Evolutionary conservation across 1,284 basidiomycete species (phyloP), one percentile per base, ranked within the genome.

Genomic region (Abortiporus biennis): DNA sequence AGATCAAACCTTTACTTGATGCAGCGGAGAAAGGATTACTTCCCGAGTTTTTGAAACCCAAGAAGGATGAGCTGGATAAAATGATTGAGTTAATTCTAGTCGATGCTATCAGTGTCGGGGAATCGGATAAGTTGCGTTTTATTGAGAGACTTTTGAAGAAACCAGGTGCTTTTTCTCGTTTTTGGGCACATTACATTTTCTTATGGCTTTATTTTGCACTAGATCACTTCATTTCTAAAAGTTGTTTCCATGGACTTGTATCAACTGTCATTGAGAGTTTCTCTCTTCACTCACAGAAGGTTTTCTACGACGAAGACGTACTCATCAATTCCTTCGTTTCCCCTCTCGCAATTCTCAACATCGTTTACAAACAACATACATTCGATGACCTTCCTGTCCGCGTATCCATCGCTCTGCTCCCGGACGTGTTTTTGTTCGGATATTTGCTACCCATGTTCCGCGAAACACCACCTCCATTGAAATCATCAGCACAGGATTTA

Each of bases 341-440:
- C 2, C 55, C 62, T 1, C 46, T 77, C 11, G 54, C 59, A n/a
- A 50, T 76, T 9, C 56, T 74, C 11, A 41, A 54, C 3, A 46
- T 55, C 13, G 43, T 24, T 67, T n/a, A 2, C 11, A 56, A 59
- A 4, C 51, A 56, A 22, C 45, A 53, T 8, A 46, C 57, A 34
- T 21, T 38, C 19, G 31, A 48, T 9, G 38, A n/a, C n/a, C n/a
- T n/a, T n/a, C n/a, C n/a, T n/a, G n/a, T n/a, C n/a, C n/a, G n/a
- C n/a, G n/a, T n/a, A n/a, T n/a, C n/a, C n/a, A n/a, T 45, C 11
- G 35, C 54, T 1, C 46, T 72, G 25, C 41, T 77, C 8, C 68
- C 71, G 0, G 59, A 69, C 41, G 42, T 79, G 3, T 78, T 75
- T 48, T 40, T 76, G 4, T 64, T 74, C 29, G 71, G 64, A 1